Evolutionary conservation across 352 stramenopile genomes (phyloP).

Genomic region (Ophiocytium majus): DNA sequence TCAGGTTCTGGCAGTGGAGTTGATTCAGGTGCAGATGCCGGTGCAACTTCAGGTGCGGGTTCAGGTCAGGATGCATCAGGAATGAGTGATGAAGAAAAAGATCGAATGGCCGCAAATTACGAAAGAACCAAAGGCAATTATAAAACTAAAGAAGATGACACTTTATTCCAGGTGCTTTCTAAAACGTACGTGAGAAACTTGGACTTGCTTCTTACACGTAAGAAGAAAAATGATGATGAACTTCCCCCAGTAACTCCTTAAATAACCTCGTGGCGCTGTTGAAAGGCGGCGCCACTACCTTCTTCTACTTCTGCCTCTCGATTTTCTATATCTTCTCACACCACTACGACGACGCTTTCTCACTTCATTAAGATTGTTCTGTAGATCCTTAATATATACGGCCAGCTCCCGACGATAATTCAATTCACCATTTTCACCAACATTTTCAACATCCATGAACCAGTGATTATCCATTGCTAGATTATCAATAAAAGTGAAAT

Average conservation of each 20-base stretch:
- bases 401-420: not conserved
- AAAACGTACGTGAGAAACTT: conserved; percentile 9
- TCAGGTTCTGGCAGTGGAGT: too few relatives aligned
- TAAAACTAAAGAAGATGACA: not conserved
- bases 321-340: not conserved
- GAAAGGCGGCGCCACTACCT: not conserved
- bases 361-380: conserved; percentile 9
- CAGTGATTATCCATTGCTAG: conserved; percentile 5
- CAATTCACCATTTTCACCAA: conserved; percentile 13
- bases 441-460: conserved; percentile 15
- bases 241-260: too few relatives aligned
- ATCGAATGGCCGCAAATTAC: not conserved
- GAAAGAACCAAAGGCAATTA: conserved; percentile 12
- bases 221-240: too few relatives aligned
- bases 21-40: too few relatives aligned
- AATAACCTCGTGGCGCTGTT: too few relatives aligned
- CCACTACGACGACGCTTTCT: not conserved
- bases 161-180: not conserved
- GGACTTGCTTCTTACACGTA: not conserved
- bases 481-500: conserved; percentile 9
- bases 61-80: too few relatives aligned
- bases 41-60: too few relatives aligned
- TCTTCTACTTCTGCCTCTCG: not conserved
- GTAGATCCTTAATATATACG: conserved; percentile 8
- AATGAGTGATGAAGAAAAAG: conserved; percentile 18